Conservation (phyloP, 495 filamentous ascomycete genomes). For the Penicillium salamii region DNA sequence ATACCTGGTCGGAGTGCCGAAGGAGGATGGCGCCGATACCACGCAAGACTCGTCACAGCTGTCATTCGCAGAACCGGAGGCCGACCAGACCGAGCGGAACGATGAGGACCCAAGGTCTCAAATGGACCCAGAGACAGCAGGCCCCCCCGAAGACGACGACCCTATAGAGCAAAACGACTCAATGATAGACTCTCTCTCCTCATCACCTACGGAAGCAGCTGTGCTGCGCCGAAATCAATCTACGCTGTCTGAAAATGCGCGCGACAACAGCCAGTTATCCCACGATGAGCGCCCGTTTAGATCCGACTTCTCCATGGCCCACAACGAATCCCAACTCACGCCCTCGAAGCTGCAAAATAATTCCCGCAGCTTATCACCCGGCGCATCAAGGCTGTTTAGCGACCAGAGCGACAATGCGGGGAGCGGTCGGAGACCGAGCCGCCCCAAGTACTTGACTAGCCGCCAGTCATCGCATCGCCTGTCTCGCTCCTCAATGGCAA, state of each 20-base stretch:
- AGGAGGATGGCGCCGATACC: conserved; percentile 18
- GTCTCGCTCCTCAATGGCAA: conserved; percentile 71
- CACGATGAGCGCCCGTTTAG: conserved; percentile 28
- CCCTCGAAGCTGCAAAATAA: conserved; percentile 25
- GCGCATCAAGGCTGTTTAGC: conserved; percentile 33
- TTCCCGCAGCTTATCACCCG: conserved; percentile 35
- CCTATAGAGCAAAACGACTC: conserved; percentile 39
- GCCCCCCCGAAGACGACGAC: neutral
- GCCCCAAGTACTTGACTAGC: conserved; percentile 71
- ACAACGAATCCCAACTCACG: conserved; percentile 31
- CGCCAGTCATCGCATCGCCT: conserved; percentile 75
- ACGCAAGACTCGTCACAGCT: conserved; percentile 22
- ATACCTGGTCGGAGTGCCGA: conserved; percentile 37
- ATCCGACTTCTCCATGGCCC: conserved; percentile 17
- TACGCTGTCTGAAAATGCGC: conserved; percentile 14
- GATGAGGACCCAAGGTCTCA: neutral
- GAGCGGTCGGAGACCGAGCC: conserved; percentile 40
- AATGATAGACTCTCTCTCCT: conserved; percentile 57
- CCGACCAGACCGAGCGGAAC: conserved; percentile 7
- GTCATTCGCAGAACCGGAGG: conserved; percentile 27
- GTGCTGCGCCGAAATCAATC: conserved; percentile 46
- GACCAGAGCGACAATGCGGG: conserved; percentile 28
- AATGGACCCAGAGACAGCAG: conserved; percentile 10
- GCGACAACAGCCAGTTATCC: conserved; percentile 20
- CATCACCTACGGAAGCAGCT: conserved; percentile 65